These are phyloP conservation scores for Zymoseptoria tritici DNA, from an alignment of 2,329 filamentous ascomycete genomes.

Conservation along the genomic window DNA sequence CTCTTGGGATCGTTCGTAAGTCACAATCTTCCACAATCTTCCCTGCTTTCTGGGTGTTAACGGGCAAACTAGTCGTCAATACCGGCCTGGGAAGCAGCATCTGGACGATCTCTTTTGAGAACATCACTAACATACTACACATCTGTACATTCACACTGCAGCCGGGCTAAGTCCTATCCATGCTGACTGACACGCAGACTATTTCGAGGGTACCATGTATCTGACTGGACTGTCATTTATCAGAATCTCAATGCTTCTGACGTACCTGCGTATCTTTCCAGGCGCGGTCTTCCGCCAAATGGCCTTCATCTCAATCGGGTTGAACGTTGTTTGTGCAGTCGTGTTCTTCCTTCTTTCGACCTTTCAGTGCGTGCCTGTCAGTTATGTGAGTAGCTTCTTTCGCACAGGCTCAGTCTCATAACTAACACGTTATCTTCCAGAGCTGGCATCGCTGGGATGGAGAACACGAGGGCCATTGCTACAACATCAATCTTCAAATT, in stretches of 20 bases:
- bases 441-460: conserved; percentile 10
- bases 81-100: not conserved
- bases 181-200: conserved; percentile 4
- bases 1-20: conserved; percentile 9
- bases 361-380: conserved; percentile 12
- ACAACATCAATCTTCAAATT: conserved; percentile 12
- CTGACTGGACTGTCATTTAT: conserved; percentile 8
- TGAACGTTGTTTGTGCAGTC: conserved; percentile 12
- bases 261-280: conserved; percentile 13
- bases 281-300: conserved; percentile 6
- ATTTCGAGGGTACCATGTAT: conserved; percentile 12
- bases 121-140: conserved; percentile 7
- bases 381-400: conserved; percentile 1
- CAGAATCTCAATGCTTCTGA: conserved; percentile 14
- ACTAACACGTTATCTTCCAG: not conserved
- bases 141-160: not conserved
- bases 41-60: not conserved
- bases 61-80: not conserved
- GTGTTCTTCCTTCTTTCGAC: conserved; percentile 9
- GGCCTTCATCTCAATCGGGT: conserved; percentile 7
- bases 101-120: conserved; percentile 13
- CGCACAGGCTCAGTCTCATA: not conserved
- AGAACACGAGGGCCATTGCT: conserved; percentile 8
- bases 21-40: conserved; percentile 2
- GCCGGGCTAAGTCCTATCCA: not conserved